A percentile compares a stretch with the other conserved stretches of the same genome.
phyloP scores from a whole-genome alignment of 306 rosid species.

The Sindora glabra region DNA sequence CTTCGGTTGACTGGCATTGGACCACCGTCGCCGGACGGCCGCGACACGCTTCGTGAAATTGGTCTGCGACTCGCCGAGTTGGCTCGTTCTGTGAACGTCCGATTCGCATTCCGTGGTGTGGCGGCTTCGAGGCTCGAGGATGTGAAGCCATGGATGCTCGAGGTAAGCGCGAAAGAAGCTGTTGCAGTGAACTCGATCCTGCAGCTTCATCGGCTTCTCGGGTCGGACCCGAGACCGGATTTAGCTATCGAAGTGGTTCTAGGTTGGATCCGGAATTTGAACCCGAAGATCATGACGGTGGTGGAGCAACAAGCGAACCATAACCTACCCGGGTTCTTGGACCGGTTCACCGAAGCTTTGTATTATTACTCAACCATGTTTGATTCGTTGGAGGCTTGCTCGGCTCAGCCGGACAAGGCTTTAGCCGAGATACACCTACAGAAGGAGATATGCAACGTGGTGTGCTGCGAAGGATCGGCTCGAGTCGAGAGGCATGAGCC shows the following conservation, averaged over 20 bases:
- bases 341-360: conserved; percentile 79
- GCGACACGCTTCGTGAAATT: conserved; percentile 69
- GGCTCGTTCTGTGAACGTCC: conserved; percentile 77
- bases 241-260: conserved; percentile 38
- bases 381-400: conserved; percentile 76
- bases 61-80: conserved; percentile 71
- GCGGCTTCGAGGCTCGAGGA: conserved; percentile 79
- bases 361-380: conserved; percentile 81
- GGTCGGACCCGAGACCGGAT: conserved; percentile 25
- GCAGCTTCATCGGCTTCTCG: conserved; percentile 80
- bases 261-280: conserved; percentile 57
- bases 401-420: conserved; percentile 59
- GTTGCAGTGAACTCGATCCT: conserved; percentile 77
- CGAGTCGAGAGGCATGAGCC: conserved; percentile 83
- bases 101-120: conserved; percentile 81
- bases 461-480: conserved; percentile 74
- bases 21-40: conserved; percentile 86
- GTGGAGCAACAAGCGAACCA: conserved; percentile 88
- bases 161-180: conserved; percentile 59
- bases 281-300: conserved; percentile 70
- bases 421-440: conserved; percentile 74
- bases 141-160: conserved; percentile 90
- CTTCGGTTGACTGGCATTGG: conserved; percentile 84
- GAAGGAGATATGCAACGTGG: conserved; percentile 70
- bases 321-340: conserved; percentile 59